Evolutionary conservation across 1,139 yeast species (phyloP), one percentile per base, ranked within the genome.

Genomic region (Taphrina wiesneri): DNA sequence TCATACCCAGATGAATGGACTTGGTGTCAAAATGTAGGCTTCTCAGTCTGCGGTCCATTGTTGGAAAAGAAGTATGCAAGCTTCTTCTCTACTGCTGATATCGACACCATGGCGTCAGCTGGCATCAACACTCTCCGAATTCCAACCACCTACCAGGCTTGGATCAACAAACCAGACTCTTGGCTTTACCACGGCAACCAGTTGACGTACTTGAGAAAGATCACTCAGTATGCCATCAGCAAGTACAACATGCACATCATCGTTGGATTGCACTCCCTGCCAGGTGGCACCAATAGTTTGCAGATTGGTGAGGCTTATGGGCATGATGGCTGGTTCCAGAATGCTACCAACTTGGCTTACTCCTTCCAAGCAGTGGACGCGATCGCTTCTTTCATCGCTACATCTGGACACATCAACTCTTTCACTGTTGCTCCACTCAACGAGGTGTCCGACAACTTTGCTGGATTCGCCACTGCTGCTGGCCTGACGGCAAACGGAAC

Each of bases 111-210:
- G 66, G 81, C 83, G 28, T 75, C 74, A n/a, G 83, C 84, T 64
- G 97, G 97, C 0, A 81, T 91, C 69, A 91, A 91, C 77, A 81
- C 87, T 70, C 96, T 90, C 41, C 83, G 97, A 72, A 87, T 91
- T 68, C 97, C 97, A 15, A 85, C 89, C 70, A 96, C 96, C 15
- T 91, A 91, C 78, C 91, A 97, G 97, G 96, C 96, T 0, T 88
- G 87, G 75, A 45, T 54, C 36, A 78, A 45, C 49, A 45, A 45
- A 28, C 49, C 49, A 21, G 49, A 45, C n/a, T 45, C 49, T 3
- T 45, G 49, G 49, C 28, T 45, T 9, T 45, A 45, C 49, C 49
- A 45, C 49, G 49, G 49, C 49, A 45, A 21, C 26, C 49, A 45
- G 49, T 21, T 21, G 49, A 21, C 28, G n/a, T 45, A 45, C 7